Base-by-base conservation (phyloP, 2,329 filamentous ascomycete genomes). In the Scedosporium dehoogii region DNA sequence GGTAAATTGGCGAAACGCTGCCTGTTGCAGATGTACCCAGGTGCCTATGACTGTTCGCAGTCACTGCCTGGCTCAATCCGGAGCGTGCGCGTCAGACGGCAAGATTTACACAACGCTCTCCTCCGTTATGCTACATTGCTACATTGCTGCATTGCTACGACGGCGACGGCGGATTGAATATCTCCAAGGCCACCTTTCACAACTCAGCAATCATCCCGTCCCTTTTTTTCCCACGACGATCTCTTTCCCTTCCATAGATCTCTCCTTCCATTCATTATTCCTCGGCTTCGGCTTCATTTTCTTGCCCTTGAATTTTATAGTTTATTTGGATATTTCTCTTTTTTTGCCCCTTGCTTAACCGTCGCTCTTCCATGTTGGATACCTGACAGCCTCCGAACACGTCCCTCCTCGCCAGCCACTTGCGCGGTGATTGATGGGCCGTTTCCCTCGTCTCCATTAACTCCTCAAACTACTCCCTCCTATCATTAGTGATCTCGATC, bases 101-200 rank as follows among this genome's bases (percentile, higher is more conserved):
- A 38, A 38, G 10, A 38, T 14, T 38, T 38, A 38, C 10, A 38
- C 33, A 12, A 12, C 33, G 33, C 3, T 38, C 2, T 48, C 16
- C 16, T 48, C n/a, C 18, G 44, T 21, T 21, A 48, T 16, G 53
- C 14, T 27, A 27, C 53, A 29, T 25, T 25, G 25, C n/a, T 18
- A 6, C 18, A 48, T 10, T 21, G 16, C 9, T 27, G 3, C 51
- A 27, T 25, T 12, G 25, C 18, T 58, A 9, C 56, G 4, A 41
- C n/a, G 18, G 7, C 44, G 58, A 41, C 53, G 9, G 25, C 44
- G 14, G 23, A 25, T 18, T 25, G 33, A 38, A 61, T 6, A 16
- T 27, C 33, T n/a, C 18, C 63, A 25, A 55, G 56, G 27, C 25
- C 27, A 64, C 55, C 61, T 56, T 58, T 58, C 38, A 38, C 48